A percentile compares a stretch with the other conserved stretches of the same genome.
phyloP scores from a whole-genome alignment of 2,329 filamentous ascomycete genomes.

The Mariannaea sp. region DNA sequence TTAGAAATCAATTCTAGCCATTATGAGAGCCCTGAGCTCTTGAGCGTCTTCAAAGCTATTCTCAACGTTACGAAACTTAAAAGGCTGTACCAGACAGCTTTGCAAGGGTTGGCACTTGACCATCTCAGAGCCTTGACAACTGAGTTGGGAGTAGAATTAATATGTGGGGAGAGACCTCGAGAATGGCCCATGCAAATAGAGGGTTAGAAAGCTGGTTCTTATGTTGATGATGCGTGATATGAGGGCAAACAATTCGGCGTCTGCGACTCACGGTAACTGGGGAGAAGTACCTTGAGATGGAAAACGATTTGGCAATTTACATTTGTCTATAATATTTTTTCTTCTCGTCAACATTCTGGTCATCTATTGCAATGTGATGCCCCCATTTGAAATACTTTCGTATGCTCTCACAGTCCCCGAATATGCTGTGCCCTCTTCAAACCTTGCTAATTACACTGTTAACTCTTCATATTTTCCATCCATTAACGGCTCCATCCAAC shows the following conservation, averaged over 20 bases:
- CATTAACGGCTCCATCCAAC: too few relatives aligned
- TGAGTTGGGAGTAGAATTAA: conserved; percentile 35
- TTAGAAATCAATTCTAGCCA: conserved; percentile 42
- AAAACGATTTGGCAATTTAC: too few relatives aligned
- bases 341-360: too few relatives aligned
- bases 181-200: conserved; percentile 41
- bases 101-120: conserved; percentile 41
- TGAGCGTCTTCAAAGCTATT: conserved; percentile 38
- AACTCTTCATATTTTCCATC: too few relatives aligned
- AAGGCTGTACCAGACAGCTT: conserved; percentile 41
- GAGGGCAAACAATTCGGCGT: not conserved
- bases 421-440: too few relatives aligned
- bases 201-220: not conserved
- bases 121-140: conserved; percentile 32
- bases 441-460: too few relatives aligned
- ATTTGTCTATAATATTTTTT: too few relatives aligned
- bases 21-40: conserved; percentile 40
- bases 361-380: too few relatives aligned
- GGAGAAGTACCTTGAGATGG: too few relatives aligned
- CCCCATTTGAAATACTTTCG: too few relatives aligned
- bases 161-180: conserved; percentile 38
- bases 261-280: not conserved
- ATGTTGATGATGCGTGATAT: not conserved
- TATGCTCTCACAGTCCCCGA: too few relatives aligned
- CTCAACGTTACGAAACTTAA: conserved; percentile 40